Percentiles rank a stretch among this genome's conserved stretches.
phyloP scores from a whole-genome alignment of 1,284 basidiomycete species.

The Ceratobasidium sp. region DNA sequence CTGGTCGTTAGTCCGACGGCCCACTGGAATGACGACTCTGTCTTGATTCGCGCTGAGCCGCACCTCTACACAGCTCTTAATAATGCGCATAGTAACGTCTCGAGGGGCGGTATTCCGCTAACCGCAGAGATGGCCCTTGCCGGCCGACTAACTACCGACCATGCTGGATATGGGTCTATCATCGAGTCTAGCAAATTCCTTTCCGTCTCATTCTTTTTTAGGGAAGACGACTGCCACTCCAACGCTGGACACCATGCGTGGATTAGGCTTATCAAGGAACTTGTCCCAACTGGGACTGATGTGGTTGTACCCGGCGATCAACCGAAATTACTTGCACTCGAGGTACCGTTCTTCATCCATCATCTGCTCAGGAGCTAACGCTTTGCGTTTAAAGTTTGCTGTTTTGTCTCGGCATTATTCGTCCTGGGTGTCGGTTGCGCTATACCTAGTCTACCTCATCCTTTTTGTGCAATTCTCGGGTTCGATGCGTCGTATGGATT shows the following conservation, averaged over 20 bases:
- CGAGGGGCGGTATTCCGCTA: constrained; percentile 65
- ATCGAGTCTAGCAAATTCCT: constrained; percentile 69
- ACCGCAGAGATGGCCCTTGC: constrained; percentile 77
- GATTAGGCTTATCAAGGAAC: constrained; percentile 63
- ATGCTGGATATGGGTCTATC: constrained; percentile 59
- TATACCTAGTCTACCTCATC: constrained; percentile 79
- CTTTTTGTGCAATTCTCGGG: constrained; percentile 81
- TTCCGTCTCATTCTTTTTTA: constrained; percentile 79
- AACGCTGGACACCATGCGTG: constrained; percentile 67
- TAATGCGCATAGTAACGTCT: constrained; percentile 58
- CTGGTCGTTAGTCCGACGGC: constrained; percentile 72
- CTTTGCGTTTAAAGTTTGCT: constrained; percentile 23
- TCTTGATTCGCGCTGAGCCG: constrained; percentile 59
- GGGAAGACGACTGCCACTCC: constrained; percentile 69
- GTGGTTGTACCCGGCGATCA: constrained; percentile 61
- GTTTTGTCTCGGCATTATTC: constrained; percentile 48
- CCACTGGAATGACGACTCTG: constrained; percentile 73
- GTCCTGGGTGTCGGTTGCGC: constrained; percentile 70
- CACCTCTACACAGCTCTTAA: constrained; percentile 66
- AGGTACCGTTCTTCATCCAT: constrained; percentile 58
- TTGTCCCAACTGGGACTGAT: constrained; percentile 56
- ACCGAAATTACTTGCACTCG: constrained; percentile 70
- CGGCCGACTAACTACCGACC: constrained; percentile 55
- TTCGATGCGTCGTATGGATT: constrained; percentile 78
- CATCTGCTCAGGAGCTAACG: background rate